Evolutionary conservation across 2,329 filamentous ascomycete species (phyloP).

Genomic region (Sporothrix pallida): DNA sequence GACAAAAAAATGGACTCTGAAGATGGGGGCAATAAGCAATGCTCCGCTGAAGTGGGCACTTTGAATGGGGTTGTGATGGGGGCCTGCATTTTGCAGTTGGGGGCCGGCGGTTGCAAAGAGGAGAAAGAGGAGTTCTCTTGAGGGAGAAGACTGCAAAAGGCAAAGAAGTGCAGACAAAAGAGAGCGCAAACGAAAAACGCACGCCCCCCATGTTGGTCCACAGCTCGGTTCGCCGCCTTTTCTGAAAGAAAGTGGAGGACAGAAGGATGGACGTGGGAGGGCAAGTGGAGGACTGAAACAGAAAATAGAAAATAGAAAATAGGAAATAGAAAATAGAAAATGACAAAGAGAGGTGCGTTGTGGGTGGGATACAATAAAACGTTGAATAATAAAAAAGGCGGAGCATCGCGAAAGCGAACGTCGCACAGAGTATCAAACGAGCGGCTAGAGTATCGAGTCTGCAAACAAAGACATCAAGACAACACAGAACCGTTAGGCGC

Average conservation of each 20-base stretch:
- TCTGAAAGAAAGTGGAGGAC: background rate
- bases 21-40: background rate
- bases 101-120: conserved; percentile 12
- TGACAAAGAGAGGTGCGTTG: too few species aligned
- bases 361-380: too few species aligned
- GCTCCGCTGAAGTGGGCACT: conserved; percentile 7
- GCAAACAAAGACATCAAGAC: too few species aligned
- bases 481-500: background rate
- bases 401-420: conserved; percentile 3
- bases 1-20: background rate
- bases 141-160: too few species aligned
- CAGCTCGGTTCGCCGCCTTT: background rate
- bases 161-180: background rate
- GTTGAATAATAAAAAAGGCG: background rate
- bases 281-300: background rate
- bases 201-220: background rate
- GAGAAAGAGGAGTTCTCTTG: background rate
- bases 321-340: background rate
- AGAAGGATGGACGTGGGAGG: background rate
- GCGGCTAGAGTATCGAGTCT: too few species aligned
- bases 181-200: background rate
- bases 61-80: too few species aligned
- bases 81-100: background rate
- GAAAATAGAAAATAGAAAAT: background rate
- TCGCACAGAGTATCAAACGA: background rate